Conservation (phyloP, 1,284 basidiomycete genomes). For the Cutaneotrichosporon arboriforme region DNA sequence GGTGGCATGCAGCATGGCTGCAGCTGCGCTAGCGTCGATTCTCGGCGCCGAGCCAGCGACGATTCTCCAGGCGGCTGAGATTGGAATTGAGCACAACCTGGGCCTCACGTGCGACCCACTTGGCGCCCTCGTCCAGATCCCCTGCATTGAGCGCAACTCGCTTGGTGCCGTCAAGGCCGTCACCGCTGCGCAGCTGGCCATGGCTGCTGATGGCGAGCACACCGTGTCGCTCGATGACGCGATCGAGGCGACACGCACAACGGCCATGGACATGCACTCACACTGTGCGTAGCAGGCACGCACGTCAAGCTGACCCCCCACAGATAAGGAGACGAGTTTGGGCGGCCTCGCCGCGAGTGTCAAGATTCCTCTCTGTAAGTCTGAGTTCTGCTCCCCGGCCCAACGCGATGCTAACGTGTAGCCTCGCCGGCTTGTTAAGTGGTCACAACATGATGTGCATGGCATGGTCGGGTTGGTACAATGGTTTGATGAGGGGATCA, state of each 20-base stretch:
- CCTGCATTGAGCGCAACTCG: constrained; percentile 68
- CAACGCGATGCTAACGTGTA: neutral
- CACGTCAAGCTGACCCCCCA: neutral
- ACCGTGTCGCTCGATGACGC: constrained; percentile 70
- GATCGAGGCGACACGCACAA: constrained; percentile 90
- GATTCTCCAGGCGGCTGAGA: constrained; percentile 77
- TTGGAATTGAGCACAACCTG: constrained; percentile 80
- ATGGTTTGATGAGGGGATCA: neutral
- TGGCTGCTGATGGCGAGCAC: constrained; percentile 74
- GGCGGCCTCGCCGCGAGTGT: constrained; percentile 64
- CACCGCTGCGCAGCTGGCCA: constrained; percentile 86
- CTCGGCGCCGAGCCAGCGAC: constrained; percentile 64
- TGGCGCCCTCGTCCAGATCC: constrained; percentile 76
- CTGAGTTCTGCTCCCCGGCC: no score
- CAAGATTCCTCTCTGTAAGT: constrained; percentile 60
- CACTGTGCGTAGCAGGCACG: constrained; percentile 31
- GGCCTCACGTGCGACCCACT: constrained; percentile 89
- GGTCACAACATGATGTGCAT: constrained; percentile 1
- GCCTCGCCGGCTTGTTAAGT: constrained; percentile 6
- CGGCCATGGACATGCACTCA: constrained; percentile 58
- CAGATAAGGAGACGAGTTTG: constrained; percentile 79
- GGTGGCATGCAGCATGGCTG: constrained; percentile 48
- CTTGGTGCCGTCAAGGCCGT: constrained; percentile 71
- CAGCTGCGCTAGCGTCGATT: constrained; percentile 86
- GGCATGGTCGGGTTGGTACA: neutral